These are phyloP conservation scores for Aspergillus pseudotamarii DNA, from an alignment of 2,329 filamentous ascomycete species.

Conservation along the genomic window DNA sequence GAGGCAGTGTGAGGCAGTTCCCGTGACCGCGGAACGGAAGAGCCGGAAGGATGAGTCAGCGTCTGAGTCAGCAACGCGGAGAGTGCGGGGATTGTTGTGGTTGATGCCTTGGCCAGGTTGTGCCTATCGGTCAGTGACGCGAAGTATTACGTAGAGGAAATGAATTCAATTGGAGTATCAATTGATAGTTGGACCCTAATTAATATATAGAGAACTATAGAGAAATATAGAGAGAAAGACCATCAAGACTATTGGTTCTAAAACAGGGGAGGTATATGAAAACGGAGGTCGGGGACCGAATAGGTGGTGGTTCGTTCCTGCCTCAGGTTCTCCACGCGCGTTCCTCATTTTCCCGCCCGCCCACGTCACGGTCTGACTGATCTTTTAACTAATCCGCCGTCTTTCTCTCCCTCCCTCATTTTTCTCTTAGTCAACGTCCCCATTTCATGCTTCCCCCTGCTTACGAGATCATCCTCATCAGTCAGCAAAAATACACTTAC, in stretches of 20 bases:
- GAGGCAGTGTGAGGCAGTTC: too few relatives aligned
- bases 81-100: not conserved
- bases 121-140: not conserved
- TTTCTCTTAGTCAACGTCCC: conserved; percentile 1
- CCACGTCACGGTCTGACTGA: conserved; percentile 20
- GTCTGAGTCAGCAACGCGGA: not conserved
- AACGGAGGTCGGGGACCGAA: not conserved
- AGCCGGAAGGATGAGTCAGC: not conserved
- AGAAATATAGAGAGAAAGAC: too few relatives aligned
- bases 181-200: too few relatives aligned
- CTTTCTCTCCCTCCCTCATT: conserved; percentile 10
- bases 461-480: conserved; percentile 28
- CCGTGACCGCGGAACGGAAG: not conserved
- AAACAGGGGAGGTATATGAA: too few relatives aligned
- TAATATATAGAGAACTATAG: too few relatives aligned
- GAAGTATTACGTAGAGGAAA: not conserved
- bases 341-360: not conserved
- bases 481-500: conserved; percentile 11
- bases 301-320: not conserved
- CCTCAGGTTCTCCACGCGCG: not conserved
- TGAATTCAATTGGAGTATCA: not conserved
- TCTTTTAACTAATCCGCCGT: conserved; percentile 23
- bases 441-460: conserved; percentile 14
- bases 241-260: too few relatives aligned
- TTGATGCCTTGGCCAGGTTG: not conserved